Base-by-base conservation (phyloP, 306 rosid species). In the Boehmeria nivea region DNA sequence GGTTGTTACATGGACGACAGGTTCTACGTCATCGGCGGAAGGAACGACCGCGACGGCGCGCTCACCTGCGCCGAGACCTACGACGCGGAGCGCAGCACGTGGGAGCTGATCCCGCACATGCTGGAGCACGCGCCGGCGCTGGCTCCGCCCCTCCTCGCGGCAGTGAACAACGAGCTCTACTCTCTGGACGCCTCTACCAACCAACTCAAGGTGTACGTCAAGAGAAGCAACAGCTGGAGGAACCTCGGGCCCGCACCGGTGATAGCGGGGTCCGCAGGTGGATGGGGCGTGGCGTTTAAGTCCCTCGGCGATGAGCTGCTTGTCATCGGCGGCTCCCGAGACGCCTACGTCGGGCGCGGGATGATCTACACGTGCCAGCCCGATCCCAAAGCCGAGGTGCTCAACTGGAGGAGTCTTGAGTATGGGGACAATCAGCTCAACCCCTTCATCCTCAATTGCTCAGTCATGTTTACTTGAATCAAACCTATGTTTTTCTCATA, bases 241-340 rank as follows among this genome's bases (percentile, higher is more conserved):
- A 78, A 55, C 33, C 46, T 85, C 33, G 96, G 96, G 7, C 54
- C 54, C 8, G 96, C 46, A 24, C 94, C 96, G 9, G 91, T 88
- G 28, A 64, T 76, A 37, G 94, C 88, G 42, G 86, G 81, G 61
- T 71, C 55, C 14, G 68, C 57, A 23, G 18, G 80, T 10, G 96
- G 96, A 24, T 85, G 94, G 94, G 96, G 96, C 25, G 80, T 88
- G 8, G 96, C 91, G 2, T 88, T 88, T 33, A 88, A 88, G 49
- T 82, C 91, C 1, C 78, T 88, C 1, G 94, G 94, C 1, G 69
- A 78, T 18, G 91, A 88, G 75, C 71, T 88, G 14, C 80, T 88
- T 57, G 86, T 85, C 22, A 74, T 87, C 13, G 91, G 93, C 4
- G 75, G 94, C 55, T 73, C 81, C 5, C 37, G 61, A 0, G 69